These are phyloP conservation scores for Caloboletus firmus DNA, from an alignment of 1,284 basidiomycete species.

Conservation along the genomic window DNA sequence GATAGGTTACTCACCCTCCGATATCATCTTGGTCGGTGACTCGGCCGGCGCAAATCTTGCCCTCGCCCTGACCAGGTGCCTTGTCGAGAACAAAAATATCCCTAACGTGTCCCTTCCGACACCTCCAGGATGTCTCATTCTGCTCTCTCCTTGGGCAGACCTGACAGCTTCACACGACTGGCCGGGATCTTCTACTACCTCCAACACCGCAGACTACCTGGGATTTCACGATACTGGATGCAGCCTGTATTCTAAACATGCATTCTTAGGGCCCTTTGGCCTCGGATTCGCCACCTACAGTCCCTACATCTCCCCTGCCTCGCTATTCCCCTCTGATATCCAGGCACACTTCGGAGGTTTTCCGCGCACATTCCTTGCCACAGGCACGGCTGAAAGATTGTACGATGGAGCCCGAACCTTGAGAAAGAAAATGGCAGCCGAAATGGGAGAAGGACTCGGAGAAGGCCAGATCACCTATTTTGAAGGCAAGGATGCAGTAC, in stretches of 20 bases:
- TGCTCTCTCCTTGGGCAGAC: constrained; percentile 50
- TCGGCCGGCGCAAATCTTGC: constrained; percentile 61
- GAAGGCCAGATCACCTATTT: constrained; percentile 44
- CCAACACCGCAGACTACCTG: constrained; percentile 22
- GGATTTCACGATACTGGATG: constrained; percentile 4
- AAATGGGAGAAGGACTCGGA: constrained; percentile 41
- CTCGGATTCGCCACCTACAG: constrained; percentile 15
- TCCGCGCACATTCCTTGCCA: constrained; percentile 38
- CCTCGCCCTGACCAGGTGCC: constrained; percentile 44
- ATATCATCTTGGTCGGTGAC: constrained; percentile 59
- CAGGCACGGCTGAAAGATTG: constrained; percentile 36
- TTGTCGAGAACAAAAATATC: constrained; percentile 30
- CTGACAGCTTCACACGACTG: constrained; percentile 30
- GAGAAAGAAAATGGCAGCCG: constrained; percentile 35
- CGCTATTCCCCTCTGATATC: constrained; percentile 1
- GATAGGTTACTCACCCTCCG: constrained; percentile 41
- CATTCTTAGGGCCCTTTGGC: constrained; percentile 20
- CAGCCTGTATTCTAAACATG: constrained; percentile 11
- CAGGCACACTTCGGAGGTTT: constrained; percentile 33
- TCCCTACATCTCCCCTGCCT: constrained; percentile 21
- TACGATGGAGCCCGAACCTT: constrained; percentile 34
- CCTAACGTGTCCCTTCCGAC: constrained; percentile 31
- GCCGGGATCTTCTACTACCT: constrained; percentile 28
- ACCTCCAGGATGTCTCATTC: constrained; percentile 40
- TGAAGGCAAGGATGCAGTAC: constrained; percentile 52